Conservation (phyloP, 2,329 filamentous ascomycete genomes). For the Aureobasidium sp. region DNA sequence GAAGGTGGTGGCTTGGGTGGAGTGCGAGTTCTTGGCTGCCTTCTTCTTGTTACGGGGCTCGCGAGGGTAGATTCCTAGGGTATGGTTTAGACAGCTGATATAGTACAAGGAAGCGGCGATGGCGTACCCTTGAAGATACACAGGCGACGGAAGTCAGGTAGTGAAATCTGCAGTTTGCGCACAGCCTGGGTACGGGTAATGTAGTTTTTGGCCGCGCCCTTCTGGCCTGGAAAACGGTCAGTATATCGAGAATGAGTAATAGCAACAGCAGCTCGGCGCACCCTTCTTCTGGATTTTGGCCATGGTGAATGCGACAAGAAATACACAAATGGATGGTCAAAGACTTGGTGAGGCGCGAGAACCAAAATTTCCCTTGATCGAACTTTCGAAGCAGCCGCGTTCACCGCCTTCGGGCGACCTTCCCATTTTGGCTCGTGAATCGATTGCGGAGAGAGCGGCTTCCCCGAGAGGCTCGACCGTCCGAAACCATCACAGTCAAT, state of each 20-base stretch:
- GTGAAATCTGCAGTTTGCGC: constrained; percentile 92
- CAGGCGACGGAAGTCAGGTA: constrained; percentile 93
- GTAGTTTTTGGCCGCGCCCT: constrained; percentile 96
- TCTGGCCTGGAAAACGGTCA: constrained; percentile 49
- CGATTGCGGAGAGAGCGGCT: constrained; percentile 1
- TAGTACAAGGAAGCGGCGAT: neutral
- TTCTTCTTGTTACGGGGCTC: constrained; percentile 97
- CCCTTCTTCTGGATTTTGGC: constrained; percentile 84
- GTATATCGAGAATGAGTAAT: neutral
- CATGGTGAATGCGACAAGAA: constrained; percentile 41
- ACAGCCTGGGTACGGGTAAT: constrained; percentile 95
- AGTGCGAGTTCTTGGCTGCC: constrained; percentile 72
- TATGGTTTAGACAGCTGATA: neutral
- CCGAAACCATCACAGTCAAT: neutral
- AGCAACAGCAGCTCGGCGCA: constrained; percentile 26
- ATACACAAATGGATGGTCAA: constrained; percentile 1
- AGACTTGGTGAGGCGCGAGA: neutral
- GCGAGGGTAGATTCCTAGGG: constrained; percentile 78
- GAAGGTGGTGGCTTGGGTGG: constrained; percentile 71
- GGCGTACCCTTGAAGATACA: constrained; percentile 88
- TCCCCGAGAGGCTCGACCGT: neutral
- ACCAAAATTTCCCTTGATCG: neutral
- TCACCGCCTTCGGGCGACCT: constrained; percentile 4
- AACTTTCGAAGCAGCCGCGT: neutral
- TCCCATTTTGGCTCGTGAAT: neutral